Evolutionary conservation across 2,329 filamentous ascomycete species (phyloP), one percentile per base, ranked within the genome.

Genomic region (Albifimbria verrucaria): DNA sequence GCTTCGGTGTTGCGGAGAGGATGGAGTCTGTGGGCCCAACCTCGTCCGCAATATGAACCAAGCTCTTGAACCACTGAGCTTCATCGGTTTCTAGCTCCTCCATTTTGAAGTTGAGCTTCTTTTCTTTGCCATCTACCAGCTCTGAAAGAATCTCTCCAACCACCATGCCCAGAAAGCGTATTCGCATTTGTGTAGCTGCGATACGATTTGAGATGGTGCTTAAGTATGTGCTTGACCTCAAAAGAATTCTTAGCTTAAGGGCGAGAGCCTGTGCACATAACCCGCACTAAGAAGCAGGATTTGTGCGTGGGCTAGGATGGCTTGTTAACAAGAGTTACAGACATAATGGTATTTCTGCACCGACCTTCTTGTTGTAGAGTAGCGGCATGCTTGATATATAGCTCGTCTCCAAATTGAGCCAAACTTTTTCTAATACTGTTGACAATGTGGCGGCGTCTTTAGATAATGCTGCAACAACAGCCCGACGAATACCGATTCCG

Each of bases 291-390:
- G 76, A 1, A 96, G 81, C 3, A 97, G 73, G 7, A 89, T 79
- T 69, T 97, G 90, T 2, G 89, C 82, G 65, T 92, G 88, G 23
- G 86, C 91, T 94, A 49, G 25, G 36, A 32, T n/a, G n/a, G n/a
- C 7, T 21, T 1, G 57, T 70, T 52, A 68, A 67, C 46, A 52
- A 57, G 47, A 49, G 7, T 26, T 22, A 0, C 5, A 21, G 7
- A 4, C 15, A n/a, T 25, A n/a, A 4, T 0, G 22, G 20, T 3
- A 15, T 2, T 10, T 4, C 17, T 12, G n/a, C 39, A 65, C 71
- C 61, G 72, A 89, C 91, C 88, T 80, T 97, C 90, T 78, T 99
- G 94, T 63, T 92, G 89, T 39, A 94, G 66, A n/a, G 89, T 82
- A 5, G 92, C 87, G 0, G 88, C 83, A 69, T 97, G 92, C 53